phyloP scores from a whole-genome alignment of 345 rosid species.

The Kandelia obovata region DNA sequence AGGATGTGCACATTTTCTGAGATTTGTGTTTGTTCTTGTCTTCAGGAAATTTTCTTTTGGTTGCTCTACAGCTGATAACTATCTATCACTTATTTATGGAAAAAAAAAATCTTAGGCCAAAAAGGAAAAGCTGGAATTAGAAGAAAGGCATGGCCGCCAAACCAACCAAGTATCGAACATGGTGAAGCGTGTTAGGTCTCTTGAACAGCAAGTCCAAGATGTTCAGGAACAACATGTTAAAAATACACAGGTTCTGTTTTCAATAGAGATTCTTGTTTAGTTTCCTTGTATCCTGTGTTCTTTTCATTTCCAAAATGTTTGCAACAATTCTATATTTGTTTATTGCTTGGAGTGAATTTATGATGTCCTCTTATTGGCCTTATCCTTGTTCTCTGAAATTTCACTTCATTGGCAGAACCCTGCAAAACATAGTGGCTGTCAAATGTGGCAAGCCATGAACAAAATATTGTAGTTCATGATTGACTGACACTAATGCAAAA shows the following conservation, averaged over 20 bases:
- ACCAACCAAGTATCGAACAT: slow-evolving; percentile 37
- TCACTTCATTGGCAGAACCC: neutral
- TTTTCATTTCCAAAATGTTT: no score
- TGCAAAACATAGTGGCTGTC: neutral
- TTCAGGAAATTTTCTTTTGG: no score
- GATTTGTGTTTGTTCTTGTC: no score
- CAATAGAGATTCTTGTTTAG: neutral
- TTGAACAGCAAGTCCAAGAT: slow-evolving; percentile 65
- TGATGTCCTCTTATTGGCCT: neutral
- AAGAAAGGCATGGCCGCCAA: slow-evolving; percentile 45
- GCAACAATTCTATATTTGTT: no score
- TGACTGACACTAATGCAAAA: no score
- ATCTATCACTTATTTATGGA: no score
- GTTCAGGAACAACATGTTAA: slow-evolving; percentile 64
- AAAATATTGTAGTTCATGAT: neutral
- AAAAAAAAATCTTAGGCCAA: slow-evolving; percentile 47
- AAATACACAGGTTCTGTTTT: slow-evolving; percentile 63
- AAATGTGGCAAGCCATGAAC: neutral
- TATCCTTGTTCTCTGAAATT: neutral
- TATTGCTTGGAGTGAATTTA: no score
- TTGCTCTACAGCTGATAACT: no score
- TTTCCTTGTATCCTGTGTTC: neutral
- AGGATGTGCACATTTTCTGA: no score
- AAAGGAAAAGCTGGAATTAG: slow-evolving; percentile 53
- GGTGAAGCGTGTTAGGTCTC: slow-evolving; percentile 40